Evolutionary conservation across 176 grass and related monocot species (phyloP).

Genomic region (Aegilops sharonensis): DNA sequence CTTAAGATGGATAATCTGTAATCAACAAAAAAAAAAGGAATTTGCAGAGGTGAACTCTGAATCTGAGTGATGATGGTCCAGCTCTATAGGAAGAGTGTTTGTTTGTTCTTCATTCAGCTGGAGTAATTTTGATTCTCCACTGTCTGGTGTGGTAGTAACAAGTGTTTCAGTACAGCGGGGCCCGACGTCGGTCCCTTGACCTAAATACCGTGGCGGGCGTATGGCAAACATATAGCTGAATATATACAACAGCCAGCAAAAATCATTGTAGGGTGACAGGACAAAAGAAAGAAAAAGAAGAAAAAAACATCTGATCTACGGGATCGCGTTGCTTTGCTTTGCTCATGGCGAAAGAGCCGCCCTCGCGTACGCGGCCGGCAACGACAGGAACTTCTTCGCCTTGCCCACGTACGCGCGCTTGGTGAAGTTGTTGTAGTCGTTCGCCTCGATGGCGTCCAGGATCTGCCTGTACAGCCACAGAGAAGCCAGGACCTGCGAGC

Average conservation of each 20-base stretch:
- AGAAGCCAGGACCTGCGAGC: constrained; percentile 72
- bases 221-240: constrained; percentile 16
- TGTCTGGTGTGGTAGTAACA: background rate
- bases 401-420: constrained; percentile 84
- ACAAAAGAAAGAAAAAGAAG: background rate
- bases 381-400: constrained; percentile 70
- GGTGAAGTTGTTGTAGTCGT: constrained; percentile 96
- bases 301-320: constrained; percentile 22
- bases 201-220: background rate
- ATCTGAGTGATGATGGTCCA: background rate
- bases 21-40: background rate
- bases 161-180: constrained; percentile 9
- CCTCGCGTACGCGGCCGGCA: constrained; percentile 68
- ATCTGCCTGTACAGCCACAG: constrained; percentile 83
- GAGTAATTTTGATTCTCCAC: background rate
- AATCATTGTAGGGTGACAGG: background rate
- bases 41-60: background rate
- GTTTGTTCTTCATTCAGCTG: background rate
- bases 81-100: background rate
- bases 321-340: background rate
- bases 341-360: constrained; percentile 47
- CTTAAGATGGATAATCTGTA: background rate
- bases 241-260: constrained; percentile 42
- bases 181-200: background rate
- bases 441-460: constrained; percentile 84